phyloP scores from a whole-genome alignment of 148 eudicot species.

The Drosera capensis region DNA sequence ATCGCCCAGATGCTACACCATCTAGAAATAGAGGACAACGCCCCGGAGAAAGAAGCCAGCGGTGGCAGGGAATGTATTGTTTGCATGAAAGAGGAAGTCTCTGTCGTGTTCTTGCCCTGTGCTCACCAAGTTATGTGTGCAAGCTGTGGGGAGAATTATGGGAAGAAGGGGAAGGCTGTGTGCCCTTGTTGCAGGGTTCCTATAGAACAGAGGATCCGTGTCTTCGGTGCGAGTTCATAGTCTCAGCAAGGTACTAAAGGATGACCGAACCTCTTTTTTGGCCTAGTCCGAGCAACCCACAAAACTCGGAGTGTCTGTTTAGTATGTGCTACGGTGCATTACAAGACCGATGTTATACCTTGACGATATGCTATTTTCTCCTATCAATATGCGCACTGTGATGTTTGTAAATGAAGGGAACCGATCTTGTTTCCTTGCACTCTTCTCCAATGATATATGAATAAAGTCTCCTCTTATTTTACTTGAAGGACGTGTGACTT shows the following conservation, averaged over 20 bases:
- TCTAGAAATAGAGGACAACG: conserved; percentile 42
- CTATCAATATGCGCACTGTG: too few species aligned
- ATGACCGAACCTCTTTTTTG: too few species aligned
- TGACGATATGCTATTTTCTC: too few species aligned
- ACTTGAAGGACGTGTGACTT: too few species aligned
- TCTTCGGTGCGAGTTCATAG: conserved; percentile 78
- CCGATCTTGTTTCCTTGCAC: too few species aligned
- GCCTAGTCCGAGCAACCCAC: too few species aligned
- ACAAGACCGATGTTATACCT: too few species aligned
- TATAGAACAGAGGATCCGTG: conserved; percentile 78
- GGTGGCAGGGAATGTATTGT: conserved; percentile 56
- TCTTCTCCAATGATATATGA: too few species aligned
- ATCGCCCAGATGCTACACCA: conserved; percentile 45
- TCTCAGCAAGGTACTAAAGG: neutral
- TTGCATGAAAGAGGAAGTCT: conserved; percentile 84
- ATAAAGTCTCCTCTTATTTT: too few species aligned
- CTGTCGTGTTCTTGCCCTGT: conserved; percentile 88
- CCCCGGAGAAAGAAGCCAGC: conserved; percentile 26
- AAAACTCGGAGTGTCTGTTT: neutral
- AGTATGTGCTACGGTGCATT: neutral
- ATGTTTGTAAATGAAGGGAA: too few species aligned
- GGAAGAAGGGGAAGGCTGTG: conserved; percentile 65
- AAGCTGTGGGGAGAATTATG: conserved; percentile 64
- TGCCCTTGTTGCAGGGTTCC: conserved; percentile 72
- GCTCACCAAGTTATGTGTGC: conserved; percentile 89